phyloP scores from a whole-genome alignment of 129 eudicot genomes.

The Calendula officinalis region DNA sequence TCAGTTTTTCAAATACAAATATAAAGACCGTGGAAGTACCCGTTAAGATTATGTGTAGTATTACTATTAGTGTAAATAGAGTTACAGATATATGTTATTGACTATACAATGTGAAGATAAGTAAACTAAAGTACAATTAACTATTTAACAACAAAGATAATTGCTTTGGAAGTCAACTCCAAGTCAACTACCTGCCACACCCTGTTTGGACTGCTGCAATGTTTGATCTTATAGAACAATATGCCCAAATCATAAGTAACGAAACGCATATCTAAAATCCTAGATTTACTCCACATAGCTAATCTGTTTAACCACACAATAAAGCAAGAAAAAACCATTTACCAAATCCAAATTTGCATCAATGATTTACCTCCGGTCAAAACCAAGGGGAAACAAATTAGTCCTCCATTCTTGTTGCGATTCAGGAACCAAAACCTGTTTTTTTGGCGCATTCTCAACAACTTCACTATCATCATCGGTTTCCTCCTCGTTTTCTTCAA shows the following conservation, averaged over 20 bases:
- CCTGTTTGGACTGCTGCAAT: not conserved
- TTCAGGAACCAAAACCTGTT: not conserved
- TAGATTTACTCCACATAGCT: not conserved
- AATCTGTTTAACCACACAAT: slow-evolving; percentile 1
- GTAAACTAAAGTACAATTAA: too few species aligned
- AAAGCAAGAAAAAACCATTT: not conserved
- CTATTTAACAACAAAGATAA: not conserved
- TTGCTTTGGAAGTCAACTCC: not conserved
- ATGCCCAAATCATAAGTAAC: too few species aligned
- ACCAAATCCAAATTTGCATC: not conserved
- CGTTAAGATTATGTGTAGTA: too few species aligned
- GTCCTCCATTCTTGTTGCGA: not conserved
- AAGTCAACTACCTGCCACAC: not conserved
- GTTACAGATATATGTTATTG: too few species aligned
- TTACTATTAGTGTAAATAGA: too few species aligned
- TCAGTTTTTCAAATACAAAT: too few species aligned
- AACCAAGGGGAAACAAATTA: not conserved
- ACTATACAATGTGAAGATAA: too few species aligned
- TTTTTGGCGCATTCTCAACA: not conserved
- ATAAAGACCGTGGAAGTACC: too few species aligned
- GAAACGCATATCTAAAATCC: not conserved
- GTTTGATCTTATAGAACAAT: not conserved
- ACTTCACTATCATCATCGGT: not conserved
- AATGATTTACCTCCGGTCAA: not conserved
- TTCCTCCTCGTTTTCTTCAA: slow-evolving; percentile 15